Evolutionary conservation across 2,329 filamentous ascomycete species (phyloP).

Genomic region (Xylaria sp.): DNA sequence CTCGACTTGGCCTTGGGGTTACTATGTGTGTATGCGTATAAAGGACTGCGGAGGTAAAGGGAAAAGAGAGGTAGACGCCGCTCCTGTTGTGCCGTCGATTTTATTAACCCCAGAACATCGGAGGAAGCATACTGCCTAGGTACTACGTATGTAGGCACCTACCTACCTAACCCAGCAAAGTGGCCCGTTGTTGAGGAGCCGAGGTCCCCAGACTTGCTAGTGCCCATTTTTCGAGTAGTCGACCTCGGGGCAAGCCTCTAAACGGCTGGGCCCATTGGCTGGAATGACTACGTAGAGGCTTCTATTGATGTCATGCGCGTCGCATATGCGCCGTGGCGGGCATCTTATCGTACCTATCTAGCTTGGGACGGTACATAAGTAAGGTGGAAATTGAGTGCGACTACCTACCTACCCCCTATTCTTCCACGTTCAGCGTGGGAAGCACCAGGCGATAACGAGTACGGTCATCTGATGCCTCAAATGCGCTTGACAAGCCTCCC

Average conservation of each 20-base stretch:
- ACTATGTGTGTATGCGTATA: background rate
- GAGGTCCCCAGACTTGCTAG: background rate
- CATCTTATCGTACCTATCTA: background rate
- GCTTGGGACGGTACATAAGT: no score
- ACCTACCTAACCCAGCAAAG: background rate
- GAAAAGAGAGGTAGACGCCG: background rate
- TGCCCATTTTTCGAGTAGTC: background rate
- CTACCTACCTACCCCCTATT: no score
- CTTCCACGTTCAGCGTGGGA: no score
- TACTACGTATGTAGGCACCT: background rate
- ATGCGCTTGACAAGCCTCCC: no score
- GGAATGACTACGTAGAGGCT: background rate
- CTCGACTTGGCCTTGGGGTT: no score
- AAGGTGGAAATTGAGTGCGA: background rate
- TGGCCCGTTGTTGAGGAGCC: background rate
- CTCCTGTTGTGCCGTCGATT: no score
- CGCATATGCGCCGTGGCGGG: background rate
- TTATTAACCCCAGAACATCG: background rate
- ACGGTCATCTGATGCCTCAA: no score
- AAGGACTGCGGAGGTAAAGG: background rate
- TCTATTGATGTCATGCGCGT: background rate
- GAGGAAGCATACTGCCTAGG: background rate
- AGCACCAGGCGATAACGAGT: no score
- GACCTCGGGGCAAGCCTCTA: slow-evolving; percentile 16
- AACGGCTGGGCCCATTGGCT: slow-evolving; percentile 3